A percentile compares a stretch with the other conserved stretches of the same genome.
These are phyloP conservation scores for Zygoascus hellenicus DNA, from an alignment of 1,139 yeast species.

Conservation along the genomic window DNA sequence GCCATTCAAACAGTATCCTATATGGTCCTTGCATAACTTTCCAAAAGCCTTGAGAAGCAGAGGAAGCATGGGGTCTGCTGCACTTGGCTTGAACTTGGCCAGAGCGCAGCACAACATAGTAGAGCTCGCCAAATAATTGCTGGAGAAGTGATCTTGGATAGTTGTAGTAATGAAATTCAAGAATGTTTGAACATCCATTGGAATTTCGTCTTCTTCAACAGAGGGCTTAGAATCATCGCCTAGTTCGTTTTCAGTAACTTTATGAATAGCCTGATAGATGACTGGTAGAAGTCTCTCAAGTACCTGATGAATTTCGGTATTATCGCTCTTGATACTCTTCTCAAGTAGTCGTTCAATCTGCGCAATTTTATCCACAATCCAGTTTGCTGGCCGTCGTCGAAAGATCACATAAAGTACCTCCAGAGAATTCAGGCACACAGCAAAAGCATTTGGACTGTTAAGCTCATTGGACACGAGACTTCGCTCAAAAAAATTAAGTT, in stretches of 20 bases:
- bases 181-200: slow-evolving; percentile 57
- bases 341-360: slow-evolving; percentile 71
- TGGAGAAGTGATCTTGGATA: slow-evolving; percentile 76
- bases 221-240: slow-evolving; percentile 46
- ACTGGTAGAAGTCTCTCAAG: slow-evolving; percentile 59
- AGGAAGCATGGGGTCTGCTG: slow-evolving; percentile 69
- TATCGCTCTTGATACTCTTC: slow-evolving; percentile 76
- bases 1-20: slow-evolving; percentile 28
- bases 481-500: slow-evolving; percentile 79
- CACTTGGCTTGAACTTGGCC: slow-evolving; percentile 65
- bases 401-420: slow-evolving; percentile 86
- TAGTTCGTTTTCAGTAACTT: slow-evolving; percentile 4
- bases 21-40: slow-evolving; percentile 83
- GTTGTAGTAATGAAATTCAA: slow-evolving; percentile 57
- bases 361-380: slow-evolving; percentile 68
- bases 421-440: slow-evolving; percentile 81
- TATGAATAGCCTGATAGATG: slow-evolving; percentile 6
- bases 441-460: slow-evolving; percentile 50
- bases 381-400: slow-evolving; percentile 65
- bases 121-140: slow-evolving; percentile 86
- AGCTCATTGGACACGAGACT: slow-evolving; percentile 75
- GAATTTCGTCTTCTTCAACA: slow-evolving; percentile 47
- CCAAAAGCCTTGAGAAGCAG: slow-evolving; percentile 80
- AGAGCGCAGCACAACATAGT: slow-evolving; percentile 81
- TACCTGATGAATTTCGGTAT: slow-evolving; percentile 36